Evolutionary conservation across 1,284 basidiomycete genomes (phyloP).

Genomic region (Coniophora puteana): DNA sequence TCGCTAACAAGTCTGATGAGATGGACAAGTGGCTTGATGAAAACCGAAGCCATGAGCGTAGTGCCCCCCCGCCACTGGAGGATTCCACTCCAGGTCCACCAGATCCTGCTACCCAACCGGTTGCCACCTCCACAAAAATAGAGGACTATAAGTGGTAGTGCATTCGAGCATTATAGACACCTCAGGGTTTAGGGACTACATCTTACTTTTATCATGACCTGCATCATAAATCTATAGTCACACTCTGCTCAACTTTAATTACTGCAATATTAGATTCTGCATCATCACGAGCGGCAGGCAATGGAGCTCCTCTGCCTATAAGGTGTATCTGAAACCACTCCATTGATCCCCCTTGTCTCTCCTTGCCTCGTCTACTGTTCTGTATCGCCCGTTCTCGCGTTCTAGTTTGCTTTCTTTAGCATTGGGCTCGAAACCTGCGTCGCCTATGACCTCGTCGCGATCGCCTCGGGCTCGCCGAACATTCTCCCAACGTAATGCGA

Average conservation of each 20-base stretch:
- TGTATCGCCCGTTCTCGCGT: conserved; percentile 34
- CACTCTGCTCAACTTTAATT: too few relatives aligned
- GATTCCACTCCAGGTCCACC: conserved; percentile 38
- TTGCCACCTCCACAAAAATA: conserved; percentile 41
- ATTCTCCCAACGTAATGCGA: conserved; percentile 40
- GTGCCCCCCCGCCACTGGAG: conserved; percentile 57
- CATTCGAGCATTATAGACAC: too few relatives aligned
- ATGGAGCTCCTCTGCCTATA: too few relatives aligned
- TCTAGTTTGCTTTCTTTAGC: conserved; percentile 14
- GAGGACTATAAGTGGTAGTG: conserved; percentile 20
- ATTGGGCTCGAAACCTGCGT: conserved; percentile 10
- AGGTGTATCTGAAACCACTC: conserved; percentile 44
- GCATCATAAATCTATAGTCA: too few relatives aligned
- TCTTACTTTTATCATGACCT: too few relatives aligned
- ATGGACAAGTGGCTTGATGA: conserved; percentile 94
- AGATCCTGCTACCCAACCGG: conserved; percentile 44
- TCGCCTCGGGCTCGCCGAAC: conserved; percentile 40
- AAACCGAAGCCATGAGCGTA: conserved; percentile 51
- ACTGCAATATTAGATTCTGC: conserved; percentile 3
- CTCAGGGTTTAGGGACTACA: too few relatives aligned
- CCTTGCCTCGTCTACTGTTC: conserved; percentile 34
- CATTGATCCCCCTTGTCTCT: conserved; percentile 42
- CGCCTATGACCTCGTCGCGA: conserved; percentile 41
- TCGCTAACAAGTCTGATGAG: conserved; percentile 75
- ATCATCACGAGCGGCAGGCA: too few relatives aligned